Percentiles rank a stretch among this genome's conserved stretches.
These are phyloP conservation scores for Tolypocladium amazonense DNA, from an alignment of 2,329 filamentous ascomycete genomes.

Conservation along the genomic window DNA sequence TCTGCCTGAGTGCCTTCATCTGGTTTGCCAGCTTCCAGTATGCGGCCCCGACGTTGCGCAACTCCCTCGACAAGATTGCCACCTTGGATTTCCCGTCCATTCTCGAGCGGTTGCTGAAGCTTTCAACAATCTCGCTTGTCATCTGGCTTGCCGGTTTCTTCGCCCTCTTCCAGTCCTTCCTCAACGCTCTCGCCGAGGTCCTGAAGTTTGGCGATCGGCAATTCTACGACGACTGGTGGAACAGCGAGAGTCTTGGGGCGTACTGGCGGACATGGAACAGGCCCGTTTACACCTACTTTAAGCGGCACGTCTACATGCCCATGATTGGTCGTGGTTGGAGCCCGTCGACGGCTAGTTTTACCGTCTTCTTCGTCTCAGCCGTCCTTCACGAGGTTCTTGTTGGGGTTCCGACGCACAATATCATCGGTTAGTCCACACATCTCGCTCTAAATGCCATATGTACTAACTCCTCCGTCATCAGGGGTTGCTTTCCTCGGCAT, in stretches of 20 bases:
- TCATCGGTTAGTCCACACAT: constrained; percentile 53
- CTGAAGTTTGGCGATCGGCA: constrained; percentile 84
- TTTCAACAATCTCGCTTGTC: constrained; percentile 88
- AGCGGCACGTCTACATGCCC: constrained; percentile 83
- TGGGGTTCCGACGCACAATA: constrained; percentile 87
- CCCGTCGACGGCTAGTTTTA: constrained; percentile 56
- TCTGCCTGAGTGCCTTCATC: constrained; percentile 75
- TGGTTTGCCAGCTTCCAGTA: constrained; percentile 96
- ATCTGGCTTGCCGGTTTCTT: constrained; percentile 99
- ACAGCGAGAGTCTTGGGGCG: constrained; percentile 69
- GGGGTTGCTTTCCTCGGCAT: constrained; percentile 91
- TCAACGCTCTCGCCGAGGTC: constrained; percentile 87
- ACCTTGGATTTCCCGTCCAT: constrained; percentile 73
- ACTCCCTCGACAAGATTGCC: constrained; percentile 81
- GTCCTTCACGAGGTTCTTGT: constrained; percentile 87
- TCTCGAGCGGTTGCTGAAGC: constrained; percentile 81
- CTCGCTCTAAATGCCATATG: neutral
- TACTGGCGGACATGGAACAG: constrained; percentile 99
- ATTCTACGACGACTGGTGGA: constrained; percentile 99
- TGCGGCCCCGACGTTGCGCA: constrained; percentile 76
- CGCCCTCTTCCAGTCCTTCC: constrained; percentile 82
- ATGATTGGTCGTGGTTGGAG: constrained; percentile 77
- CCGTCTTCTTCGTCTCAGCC: constrained; percentile 83
- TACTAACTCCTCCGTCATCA: constrained; percentile 18
- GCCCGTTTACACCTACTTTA: constrained; percentile 95